A percentile compares a stretch with the other conserved stretches of the same genome.
phyloP scores from a whole-genome alignment of 2,329 filamentous ascomycete genomes.

The Beauveria scarabaeidicola region DNA sequence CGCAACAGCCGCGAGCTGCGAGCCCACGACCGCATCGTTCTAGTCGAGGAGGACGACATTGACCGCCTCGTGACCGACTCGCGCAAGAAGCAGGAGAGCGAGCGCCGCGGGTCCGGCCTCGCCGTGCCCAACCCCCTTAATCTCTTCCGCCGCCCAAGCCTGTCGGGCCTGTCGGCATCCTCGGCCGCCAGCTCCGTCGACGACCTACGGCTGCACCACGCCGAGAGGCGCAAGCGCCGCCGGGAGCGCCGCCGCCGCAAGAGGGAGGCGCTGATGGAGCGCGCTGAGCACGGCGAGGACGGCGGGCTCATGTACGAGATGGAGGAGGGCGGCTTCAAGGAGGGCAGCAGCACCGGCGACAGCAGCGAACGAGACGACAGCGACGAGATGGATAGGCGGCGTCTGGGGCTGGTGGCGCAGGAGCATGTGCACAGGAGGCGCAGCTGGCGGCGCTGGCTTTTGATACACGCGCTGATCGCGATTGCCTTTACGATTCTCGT shows the following conservation, averaged over 20 bases:
- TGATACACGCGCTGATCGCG: constrained; percentile 43
- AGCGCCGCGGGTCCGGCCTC: constrained; percentile 41
- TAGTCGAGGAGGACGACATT: constrained; percentile 68
- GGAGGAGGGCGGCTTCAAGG: constrained; percentile 69
- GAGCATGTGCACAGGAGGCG: constrained; percentile 41
- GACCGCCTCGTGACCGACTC: constrained; percentile 50
- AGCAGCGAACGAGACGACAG: constrained; percentile 54
- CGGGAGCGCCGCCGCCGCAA: constrained; percentile 44
- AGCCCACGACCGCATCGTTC: constrained; percentile 59
- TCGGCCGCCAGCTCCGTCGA: constrained; percentile 37
- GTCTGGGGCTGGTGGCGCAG: constrained; percentile 39
- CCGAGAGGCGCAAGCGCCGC: constrained; percentile 38
- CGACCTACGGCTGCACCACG: constrained; percentile 25
- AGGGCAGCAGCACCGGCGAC: constrained; percentile 55
- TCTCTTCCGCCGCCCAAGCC: constrained; percentile 32
- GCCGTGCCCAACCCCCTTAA: constrained; percentile 42
- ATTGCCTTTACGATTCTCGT: constrained; percentile 48
- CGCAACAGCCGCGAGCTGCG: constrained; percentile 62
- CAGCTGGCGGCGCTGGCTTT: constrained; percentile 44
- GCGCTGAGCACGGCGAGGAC: constrained; percentile 56
- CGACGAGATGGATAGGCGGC: constrained; percentile 47
- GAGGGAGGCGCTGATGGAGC: constrained; percentile 42
- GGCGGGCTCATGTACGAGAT: constrained; percentile 80
- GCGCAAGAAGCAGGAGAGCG: constrained; percentile 40
- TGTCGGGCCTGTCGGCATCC: constrained; percentile 22